Base-by-base conservation (phyloP, 2,329 filamentous ascomycete species). In the Phaeomoniella chlamydospora region DNA sequence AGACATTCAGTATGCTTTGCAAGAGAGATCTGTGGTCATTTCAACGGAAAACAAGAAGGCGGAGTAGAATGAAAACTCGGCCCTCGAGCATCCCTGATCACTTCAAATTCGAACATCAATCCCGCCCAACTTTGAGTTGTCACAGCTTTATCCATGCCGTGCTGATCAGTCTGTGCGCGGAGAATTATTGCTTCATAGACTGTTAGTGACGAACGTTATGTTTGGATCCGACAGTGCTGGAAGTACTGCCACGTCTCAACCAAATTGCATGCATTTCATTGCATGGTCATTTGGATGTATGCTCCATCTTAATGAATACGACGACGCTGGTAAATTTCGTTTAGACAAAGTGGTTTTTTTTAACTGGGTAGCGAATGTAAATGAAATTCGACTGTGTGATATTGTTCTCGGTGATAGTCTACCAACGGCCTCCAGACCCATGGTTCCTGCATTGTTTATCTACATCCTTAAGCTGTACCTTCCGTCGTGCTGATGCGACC, bases 151-250 rank as follows among this genome's bases (percentile, higher is more conserved):
- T 70, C 80, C 72, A 72, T 88, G 77, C 76, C 74, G 74, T 86
- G 83, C 77, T 80, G 77, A 90, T 87, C 77, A 90, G 86, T 94
- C 86, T 82, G 75, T 77, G 80, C 92, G 86, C 86, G 83, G 68
- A 94, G 69, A 94, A 71, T 46, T 49, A 70, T 18, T 4, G 32
- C 16, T 17, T 16, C 13, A 4, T 34, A 17, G 32, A 4, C 18
- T 9, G 12, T 15, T 18, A 13, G 32, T 18, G 11, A 18, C 15
- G 13, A 18, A 17, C 16, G 32, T 34, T 10, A 17, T 34, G 32
- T 17, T 34, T 16, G 32, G 9, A 18, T 15, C 32, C 16, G 13
- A 12, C 9, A 18, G 32, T 17, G 30, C 22, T 26, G 6, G 9
- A 26, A 26, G 22, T 26, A n/a, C 22, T 26, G 22, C 22, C 22